These are phyloP conservation scores for Dothideomycetes sp. DNA, from an alignment of 2,329 filamentous ascomycete species.

Conservation along the genomic window DNA sequence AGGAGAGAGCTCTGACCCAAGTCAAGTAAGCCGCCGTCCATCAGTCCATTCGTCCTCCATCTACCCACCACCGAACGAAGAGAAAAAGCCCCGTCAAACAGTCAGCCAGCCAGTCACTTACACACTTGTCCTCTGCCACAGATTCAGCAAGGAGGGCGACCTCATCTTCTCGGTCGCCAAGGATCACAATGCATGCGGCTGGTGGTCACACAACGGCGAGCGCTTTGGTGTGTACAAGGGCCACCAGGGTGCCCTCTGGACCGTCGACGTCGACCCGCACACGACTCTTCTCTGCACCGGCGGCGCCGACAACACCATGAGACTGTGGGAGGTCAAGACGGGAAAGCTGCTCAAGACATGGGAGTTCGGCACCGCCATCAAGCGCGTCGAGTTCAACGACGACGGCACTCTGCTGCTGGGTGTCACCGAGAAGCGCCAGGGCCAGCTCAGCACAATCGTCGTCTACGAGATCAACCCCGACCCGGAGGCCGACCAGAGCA, in stretches of 20 bases:
- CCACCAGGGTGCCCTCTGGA: conserved; percentile 97
- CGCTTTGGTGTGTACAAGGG: conserved; percentile 92
- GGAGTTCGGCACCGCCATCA: conserved; percentile 95
- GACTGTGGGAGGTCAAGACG: conserved; percentile 90
- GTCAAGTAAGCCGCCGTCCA: conserved; percentile 56
- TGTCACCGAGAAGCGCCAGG: conserved; percentile 98
- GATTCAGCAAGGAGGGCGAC: conserved; percentile 91
- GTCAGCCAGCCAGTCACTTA: conserved; percentile 1
- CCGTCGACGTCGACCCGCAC: conserved; percentile 90
- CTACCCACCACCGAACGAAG: neutral
- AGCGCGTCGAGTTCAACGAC: conserved; percentile 94
- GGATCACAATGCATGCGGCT: conserved; percentile 93
- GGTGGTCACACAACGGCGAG: conserved; percentile 97
- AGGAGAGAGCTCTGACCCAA: conserved; percentile 90
- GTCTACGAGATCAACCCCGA: conserved; percentile 85
- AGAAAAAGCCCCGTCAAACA: neutral
- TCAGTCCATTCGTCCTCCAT: neutral
- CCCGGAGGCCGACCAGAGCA: conserved; percentile 69
- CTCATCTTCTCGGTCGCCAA: conserved; percentile 93
- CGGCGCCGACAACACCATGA: conserved; percentile 95
- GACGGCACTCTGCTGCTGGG: conserved; percentile 85
- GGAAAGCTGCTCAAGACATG: conserved; percentile 92
- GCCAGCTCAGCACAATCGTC: conserved; percentile 86
- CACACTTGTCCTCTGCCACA: conserved; percentile 28
- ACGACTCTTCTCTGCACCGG: conserved; percentile 87